Base-by-base conservation (phyloP, 2,329 filamentous ascomycete genomes). In the Chaetothyriales sp. region DNA sequence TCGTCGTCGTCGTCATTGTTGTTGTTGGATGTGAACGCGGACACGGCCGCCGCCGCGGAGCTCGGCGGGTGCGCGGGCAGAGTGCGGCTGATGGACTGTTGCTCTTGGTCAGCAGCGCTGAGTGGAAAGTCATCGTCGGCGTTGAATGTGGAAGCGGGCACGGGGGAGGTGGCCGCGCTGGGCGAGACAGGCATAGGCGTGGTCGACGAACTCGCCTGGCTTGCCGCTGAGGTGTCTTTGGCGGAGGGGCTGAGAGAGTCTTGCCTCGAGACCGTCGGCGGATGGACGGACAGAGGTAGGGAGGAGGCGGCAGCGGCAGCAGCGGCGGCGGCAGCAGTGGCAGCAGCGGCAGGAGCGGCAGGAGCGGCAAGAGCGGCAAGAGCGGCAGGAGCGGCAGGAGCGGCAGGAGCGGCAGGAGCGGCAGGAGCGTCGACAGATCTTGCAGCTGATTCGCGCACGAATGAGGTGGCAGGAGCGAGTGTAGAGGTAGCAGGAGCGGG, bases 251-350 rank as follows among this genome's bases (percentile, higher is more conserved):
- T 40, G 33, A 40, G 33, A 2, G 33, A 40, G 33, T 10, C 33
- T 40, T 40, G 33, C 33, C 10, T 15, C 33, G 33, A 40, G 33
- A 15, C 2, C 10, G 33, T 5, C 15, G 13, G 10, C 13, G 33
- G 2, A 15, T 40, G 10, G 33, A 71, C 7, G 73, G 86, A 85
- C 47, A 90, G 70, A 65, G 85, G 84, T 62, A 78, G 82, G 5
- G 88, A 86, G 53, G 78, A 88, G 6, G 22, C 6, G 22, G 22
- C 22, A 25, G 22, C 40, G 8, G 83, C 69, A 65, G 85, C 77
- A 67, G 75, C 85, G 51, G 71, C 78, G 65, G 73, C 84, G 66
- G 73, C 85, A 62, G 72, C 80, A 61, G 67, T 77, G 51, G 67
- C 67, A 43, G 73, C 72, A 0, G 69, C 69, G 48, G 68, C 66